Conservation (phyloP, 2,329 filamentous ascomycete genomes). For the Microcyclospora pomicola region DNA sequence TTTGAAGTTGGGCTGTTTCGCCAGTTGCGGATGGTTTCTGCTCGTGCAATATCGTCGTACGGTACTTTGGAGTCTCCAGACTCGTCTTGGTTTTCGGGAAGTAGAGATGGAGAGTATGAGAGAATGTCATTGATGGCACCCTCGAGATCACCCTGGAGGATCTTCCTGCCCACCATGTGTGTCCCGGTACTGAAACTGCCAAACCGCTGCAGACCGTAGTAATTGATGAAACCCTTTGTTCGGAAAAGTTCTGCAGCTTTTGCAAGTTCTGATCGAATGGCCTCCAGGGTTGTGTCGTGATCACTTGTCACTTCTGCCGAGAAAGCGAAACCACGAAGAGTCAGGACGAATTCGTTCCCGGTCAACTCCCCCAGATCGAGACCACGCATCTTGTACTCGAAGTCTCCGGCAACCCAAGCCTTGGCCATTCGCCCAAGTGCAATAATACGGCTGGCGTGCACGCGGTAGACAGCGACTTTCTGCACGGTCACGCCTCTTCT, state of each 20-base stretch:
- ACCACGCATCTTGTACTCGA: conserved; percentile 56
- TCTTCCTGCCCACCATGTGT: conserved; percentile 69
- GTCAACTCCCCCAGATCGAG: conserved; percentile 70
- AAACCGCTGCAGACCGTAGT: conserved; percentile 94
- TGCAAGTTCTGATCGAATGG: conserved; percentile 31
- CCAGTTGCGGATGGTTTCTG: conserved; percentile 66
- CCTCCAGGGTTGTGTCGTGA: conserved; percentile 6
- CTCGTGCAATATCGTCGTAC: conserved; percentile 65
- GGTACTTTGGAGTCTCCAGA: conserved; percentile 35
- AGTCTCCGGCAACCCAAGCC: conserved; percentile 53
- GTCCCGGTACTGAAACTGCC: conserved; percentile 79
- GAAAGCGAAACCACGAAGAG: conserved; percentile 70
- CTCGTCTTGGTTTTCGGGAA: conserved; percentile 38
- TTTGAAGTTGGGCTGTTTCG: conserved; percentile 33
- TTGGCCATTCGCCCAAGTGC: conserved; percentile 47
- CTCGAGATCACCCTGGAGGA: conserved; percentile 69
- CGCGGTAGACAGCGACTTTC: conserved; percentile 53
- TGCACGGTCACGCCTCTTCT: conserved; percentile 76
- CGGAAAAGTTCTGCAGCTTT: conserved; percentile 52
- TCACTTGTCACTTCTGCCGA: conserved; percentile 24
- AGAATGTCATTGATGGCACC: conserved; percentile 68
- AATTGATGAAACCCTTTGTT: conserved; percentile 81
- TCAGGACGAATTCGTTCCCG: conserved; percentile 89
- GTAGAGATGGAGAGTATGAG: conserved; percentile 51
- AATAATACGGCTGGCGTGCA: conserved; percentile 49